Evolutionary conservation across 23 red algal species (phyloP).

Genomic region (Gracilariopsis chorda): DNA sequence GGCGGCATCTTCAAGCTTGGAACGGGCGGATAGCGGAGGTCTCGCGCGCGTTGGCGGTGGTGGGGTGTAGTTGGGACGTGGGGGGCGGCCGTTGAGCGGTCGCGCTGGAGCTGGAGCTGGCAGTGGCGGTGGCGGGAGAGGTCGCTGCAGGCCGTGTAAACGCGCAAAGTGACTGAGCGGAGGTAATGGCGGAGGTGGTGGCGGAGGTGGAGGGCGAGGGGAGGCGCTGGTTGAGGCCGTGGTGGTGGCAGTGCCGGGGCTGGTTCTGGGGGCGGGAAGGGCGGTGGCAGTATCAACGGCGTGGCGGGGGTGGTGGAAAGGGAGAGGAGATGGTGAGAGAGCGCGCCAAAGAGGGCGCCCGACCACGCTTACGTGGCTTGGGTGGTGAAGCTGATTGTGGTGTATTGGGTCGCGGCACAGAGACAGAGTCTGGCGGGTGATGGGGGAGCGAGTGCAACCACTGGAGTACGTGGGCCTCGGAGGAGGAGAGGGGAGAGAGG

Average conservation of each 20-base stretch:
- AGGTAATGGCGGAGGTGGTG: neutral
- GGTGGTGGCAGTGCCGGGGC: neutral
- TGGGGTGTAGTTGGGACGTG: slow-evolving; percentile 21
- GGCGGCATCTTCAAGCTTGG: no score
- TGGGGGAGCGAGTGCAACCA: no score
- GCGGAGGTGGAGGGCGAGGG: neutral
- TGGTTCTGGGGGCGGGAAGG: neutral
- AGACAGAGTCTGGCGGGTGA: no score
- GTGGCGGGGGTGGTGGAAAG: neutral
- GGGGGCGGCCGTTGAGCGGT: neutral
- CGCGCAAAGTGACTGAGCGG: neutral
- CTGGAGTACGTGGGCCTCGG: no score
- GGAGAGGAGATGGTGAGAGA: neutral
- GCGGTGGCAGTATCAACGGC: neutral
- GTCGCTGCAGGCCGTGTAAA: neutral
- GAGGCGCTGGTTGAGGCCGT: neutral
- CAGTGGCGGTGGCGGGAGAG: neutral
- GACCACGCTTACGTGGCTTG: neutral
- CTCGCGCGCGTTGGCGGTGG: neutral
- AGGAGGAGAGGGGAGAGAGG: neutral
- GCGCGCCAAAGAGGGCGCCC: neutral
- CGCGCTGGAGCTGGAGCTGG: no score
- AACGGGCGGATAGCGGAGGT: neutral
- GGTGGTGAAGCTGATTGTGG: no score
- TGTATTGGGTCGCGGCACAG: no score